phyloP scores from a whole-genome alignment of 257 asterid species.

The Cordia subcordata region DNA sequence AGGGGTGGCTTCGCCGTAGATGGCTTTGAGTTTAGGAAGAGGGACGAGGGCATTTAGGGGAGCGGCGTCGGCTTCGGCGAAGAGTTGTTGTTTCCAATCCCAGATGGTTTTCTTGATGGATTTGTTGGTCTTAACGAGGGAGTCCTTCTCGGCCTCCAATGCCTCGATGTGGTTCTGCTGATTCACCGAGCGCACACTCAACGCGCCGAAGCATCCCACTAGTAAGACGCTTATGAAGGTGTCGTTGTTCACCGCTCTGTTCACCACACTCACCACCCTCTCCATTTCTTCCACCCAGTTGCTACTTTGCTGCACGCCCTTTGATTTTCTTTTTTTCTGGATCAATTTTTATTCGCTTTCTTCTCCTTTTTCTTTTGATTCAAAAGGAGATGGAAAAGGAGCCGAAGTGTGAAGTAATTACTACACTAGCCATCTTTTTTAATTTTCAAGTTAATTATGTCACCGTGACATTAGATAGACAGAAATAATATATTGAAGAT shows the following conservation, averaged over 20 bases:
- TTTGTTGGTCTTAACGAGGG: constrained; percentile 49
- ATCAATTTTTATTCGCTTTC: no score
- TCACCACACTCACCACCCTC: constrained; percentile 30
- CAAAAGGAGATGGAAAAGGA: no score
- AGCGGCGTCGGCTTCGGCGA: constrained; percentile 52
- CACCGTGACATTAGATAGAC: no score
- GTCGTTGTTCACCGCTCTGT: constrained; percentile 56
- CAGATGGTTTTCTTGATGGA: constrained; percentile 51
- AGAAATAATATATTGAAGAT: no score
- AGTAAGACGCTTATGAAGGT: constrained; percentile 45
- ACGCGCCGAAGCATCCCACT: constrained; percentile 38
- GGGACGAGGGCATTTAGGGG: constrained; percentile 44
- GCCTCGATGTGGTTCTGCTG: constrained; percentile 49
- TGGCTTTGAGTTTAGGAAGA: constrained; percentile 66
- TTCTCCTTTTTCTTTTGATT: no score
- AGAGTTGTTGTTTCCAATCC: constrained; percentile 85
- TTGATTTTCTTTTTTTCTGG: no score
- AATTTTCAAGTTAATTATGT: no score
- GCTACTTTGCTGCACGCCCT: no score
- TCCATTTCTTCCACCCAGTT: constrained; percentile 58
- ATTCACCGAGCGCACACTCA: constrained; percentile 43
- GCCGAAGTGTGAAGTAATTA: no score
- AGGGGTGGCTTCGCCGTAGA: constrained; percentile 62
- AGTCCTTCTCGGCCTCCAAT: constrained; percentile 58
- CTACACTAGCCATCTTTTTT: no score